phyloP scores from a whole-genome alignment of 2,329 filamentous ascomycete genomes.

The Claviceps sp. region DNA sequence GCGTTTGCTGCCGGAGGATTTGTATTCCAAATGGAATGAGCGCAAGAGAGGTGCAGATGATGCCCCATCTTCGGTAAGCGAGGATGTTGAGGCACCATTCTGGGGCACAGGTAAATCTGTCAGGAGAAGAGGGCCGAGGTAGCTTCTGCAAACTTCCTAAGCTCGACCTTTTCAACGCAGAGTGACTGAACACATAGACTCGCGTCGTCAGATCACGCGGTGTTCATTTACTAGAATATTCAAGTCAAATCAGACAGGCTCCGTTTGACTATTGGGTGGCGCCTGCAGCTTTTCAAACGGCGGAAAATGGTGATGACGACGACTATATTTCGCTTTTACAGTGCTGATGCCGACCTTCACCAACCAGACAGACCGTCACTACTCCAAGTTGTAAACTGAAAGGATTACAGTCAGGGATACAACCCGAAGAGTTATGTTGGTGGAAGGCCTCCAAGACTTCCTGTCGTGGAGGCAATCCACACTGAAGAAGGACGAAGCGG shows the following conservation, averaged over 20 bases:
- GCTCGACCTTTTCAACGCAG: not conserved
- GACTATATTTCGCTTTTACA: not conserved
- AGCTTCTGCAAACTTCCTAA: not conserved
- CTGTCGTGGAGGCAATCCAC: too few relatives aligned
- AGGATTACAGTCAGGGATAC: not conserved
- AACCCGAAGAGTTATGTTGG: not conserved
- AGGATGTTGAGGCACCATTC: too few relatives aligned
- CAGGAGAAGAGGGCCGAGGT: too few relatives aligned
- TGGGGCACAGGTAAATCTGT: too few relatives aligned
- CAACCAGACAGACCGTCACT: not conserved
- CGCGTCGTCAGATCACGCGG: too few relatives aligned
- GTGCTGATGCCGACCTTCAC: not conserved
- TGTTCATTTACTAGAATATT: too few relatives aligned
- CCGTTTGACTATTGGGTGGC: too few relatives aligned
- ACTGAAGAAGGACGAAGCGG: too few relatives aligned
- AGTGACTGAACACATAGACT: not conserved
- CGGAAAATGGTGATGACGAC: not conserved
- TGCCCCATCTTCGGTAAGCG: too few relatives aligned
- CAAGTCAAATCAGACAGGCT: too few relatives aligned
- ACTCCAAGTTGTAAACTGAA: not conserved
- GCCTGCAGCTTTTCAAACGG: too few relatives aligned
- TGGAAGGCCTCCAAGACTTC: not conserved
- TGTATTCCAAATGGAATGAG: slow-evolving; percentile 5
- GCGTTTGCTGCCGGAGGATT: not conserved
- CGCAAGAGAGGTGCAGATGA: too few relatives aligned